phyloP scores from a whole-genome alignment of 805 yeast species.

The Candida maltosa region DNA sequence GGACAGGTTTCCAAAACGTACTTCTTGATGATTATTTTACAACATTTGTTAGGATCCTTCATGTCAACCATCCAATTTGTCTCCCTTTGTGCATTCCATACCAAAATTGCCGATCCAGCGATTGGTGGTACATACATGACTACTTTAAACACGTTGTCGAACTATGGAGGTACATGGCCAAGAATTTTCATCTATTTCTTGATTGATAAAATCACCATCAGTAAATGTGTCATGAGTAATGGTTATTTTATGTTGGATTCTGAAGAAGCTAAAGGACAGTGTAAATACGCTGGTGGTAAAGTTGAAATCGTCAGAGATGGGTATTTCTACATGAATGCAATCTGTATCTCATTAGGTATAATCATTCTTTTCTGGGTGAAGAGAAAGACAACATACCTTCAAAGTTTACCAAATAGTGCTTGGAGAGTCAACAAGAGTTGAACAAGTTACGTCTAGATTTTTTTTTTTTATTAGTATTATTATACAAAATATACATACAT shows the following conservation, averaged over 20 bases:
- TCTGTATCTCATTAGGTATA: conserved; percentile 70
- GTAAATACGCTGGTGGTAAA: conserved; percentile 53
- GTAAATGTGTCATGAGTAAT: conserved; percentile 46
- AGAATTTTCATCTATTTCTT: conserved; percentile 71
- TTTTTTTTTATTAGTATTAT: not conserved
- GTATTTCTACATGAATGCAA: conserved; percentile 69
- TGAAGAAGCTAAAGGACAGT: conserved; percentile 44
- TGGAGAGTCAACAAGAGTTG: too few species aligned
- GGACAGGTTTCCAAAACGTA: conserved; percentile 49
- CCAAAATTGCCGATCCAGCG: conserved; percentile 89
- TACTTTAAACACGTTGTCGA: conserved; percentile 83
- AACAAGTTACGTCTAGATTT: conserved; percentile 9
- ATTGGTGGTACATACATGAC: conserved; percentile 99
- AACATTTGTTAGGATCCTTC: conserved; percentile 83
- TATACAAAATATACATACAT: too few species aligned
- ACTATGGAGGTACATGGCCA: conserved; percentile 98
- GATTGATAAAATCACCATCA: conserved; percentile 74
- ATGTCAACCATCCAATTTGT: conserved; percentile 96
- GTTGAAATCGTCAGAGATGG: conserved; percentile 69
- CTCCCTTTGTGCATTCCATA: conserved; percentile 90
- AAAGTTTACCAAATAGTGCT: conserved; percentile 65
- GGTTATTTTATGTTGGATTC: conserved; percentile 13
- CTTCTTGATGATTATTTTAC: conserved; percentile 70
- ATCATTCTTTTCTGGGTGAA: conserved; percentile 66
- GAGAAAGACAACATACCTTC: conserved; percentile 59